These are phyloP conservation scores for Baeospora myosura DNA, from an alignment of 1,284 basidiomycete genomes.

Conservation along the genomic window DNA sequence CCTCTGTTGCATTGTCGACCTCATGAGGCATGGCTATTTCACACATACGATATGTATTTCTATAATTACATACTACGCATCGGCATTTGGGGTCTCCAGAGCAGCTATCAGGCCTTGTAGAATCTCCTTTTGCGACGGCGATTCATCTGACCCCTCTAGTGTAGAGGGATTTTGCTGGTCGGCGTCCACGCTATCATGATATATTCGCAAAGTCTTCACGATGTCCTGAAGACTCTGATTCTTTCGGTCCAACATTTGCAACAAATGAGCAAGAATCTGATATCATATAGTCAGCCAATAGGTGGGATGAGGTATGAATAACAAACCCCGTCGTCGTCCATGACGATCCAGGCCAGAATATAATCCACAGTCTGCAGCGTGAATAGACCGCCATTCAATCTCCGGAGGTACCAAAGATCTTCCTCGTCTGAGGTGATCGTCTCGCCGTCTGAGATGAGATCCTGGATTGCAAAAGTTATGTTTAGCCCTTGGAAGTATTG, in stretches of 20 bases:
- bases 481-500: neutral
- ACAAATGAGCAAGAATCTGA: constrained; percentile 67
- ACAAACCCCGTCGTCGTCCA: constrained; percentile 94
- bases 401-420: constrained; percentile 75
- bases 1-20: constrained; percentile 43
- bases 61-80: constrained; percentile 8
- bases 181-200: constrained; percentile 67
- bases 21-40: constrained; percentile 12
- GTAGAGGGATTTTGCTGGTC: constrained; percentile 26
- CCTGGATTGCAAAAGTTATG: too few relatives aligned
- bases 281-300: constrained; percentile 1
- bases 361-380: constrained; percentile 90
- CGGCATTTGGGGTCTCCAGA: constrained; percentile 34
- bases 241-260: constrained; percentile 69
- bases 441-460: constrained; percentile 49
- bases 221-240: constrained; percentile 62
- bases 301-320: constrained; percentile 3
- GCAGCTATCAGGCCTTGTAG: constrained; percentile 62
- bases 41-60: constrained; percentile 6
- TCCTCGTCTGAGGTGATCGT: constrained; percentile 58
- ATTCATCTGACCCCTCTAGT: constrained; percentile 22
- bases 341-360: constrained; percentile 88
- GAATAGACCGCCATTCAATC: constrained; percentile 83
- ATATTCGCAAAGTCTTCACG: constrained; percentile 55
- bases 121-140: constrained; percentile 58